Evolutionary conservation across 371 early-diverging fungal species (phyloP).

Genomic region (Circinella minor): DNA sequence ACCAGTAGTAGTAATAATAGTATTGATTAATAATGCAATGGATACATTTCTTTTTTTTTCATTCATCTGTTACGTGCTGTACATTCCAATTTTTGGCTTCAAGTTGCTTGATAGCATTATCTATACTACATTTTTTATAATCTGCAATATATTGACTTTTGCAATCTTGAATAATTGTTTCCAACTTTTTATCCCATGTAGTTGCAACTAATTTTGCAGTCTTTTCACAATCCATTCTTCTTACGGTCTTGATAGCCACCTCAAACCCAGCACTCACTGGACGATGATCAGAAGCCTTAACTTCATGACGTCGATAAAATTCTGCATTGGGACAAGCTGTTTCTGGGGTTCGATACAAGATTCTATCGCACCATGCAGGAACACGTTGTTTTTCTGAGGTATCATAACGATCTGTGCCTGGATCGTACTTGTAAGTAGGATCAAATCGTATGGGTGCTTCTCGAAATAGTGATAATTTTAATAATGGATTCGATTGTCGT

Average conservation of each 20-base stretch:
- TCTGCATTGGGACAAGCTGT: slow-evolving; percentile 25
- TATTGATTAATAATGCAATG: no score
- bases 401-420: slow-evolving; percentile 72
- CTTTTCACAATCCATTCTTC: slow-evolving; percentile 8
- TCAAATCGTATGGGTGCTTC: slow-evolving; percentile 74
- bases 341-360: slow-evolving; percentile 53
- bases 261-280: slow-evolving; percentile 73
- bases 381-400: slow-evolving; percentile 79
- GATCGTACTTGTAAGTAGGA: slow-evolving; percentile 90
- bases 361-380: slow-evolving; percentile 90
- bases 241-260: background rate
- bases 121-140: slow-evolving; percentile 27
- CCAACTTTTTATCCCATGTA: slow-evolving; percentile 24
- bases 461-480: slow-evolving; percentile 63
- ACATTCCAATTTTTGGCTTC: slow-evolving; percentile 33
- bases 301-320: slow-evolving; percentile 60
- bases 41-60: no score
- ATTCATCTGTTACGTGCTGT: slow-evolving; percentile 1
- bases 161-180: slow-evolving; percentile 23
- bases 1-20: background rate
- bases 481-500: slow-evolving; percentile 50
- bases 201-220: slow-evolving; percentile 15
- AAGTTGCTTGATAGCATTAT: slow-evolving; percentile 20
- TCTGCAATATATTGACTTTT: slow-evolving; percentile 34
- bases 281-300: slow-evolving; percentile 80